Base-by-base conservation (phyloP, 495 filamentous ascomycete genomes). In the Aspergillus nidulans region DNA sequence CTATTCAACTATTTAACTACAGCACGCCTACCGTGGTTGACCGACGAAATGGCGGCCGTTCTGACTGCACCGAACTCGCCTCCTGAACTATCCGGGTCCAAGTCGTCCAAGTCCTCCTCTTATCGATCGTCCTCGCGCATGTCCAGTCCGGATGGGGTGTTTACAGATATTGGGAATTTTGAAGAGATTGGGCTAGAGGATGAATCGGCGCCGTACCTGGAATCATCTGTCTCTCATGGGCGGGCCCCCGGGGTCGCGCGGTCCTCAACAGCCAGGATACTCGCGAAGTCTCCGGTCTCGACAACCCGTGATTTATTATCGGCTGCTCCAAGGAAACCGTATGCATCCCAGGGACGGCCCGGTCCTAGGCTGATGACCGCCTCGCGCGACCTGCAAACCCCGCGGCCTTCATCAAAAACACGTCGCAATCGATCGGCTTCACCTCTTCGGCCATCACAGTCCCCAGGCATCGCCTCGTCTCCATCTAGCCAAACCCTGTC, bases 181-280 rank as follows among this genome's bases (percentile, higher is more conserved):
- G 94, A 98, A 68, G 94, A 97, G 47, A 95, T 97, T 59, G 89
- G 87, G 9, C 81, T 98, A 7, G 82, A 88, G 43, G 91, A 96
- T 63, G 82, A 90, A 49, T 49, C 69, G 10, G 63, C 70, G 9
- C 18, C 63, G 5, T 69, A 70, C 28, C 54, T 62, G 50, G 62
- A 73, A 9, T 52, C 55, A n/a, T 51, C 59, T 12, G 55, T 60
- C 39, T 62, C 68, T 3, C 70, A 69, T 59, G 64, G 57, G 39
- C 70, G 71, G 38, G 20, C 60, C 15, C 32, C 59, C 28, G 59
- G 60, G 36, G 52, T 68, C n/a, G 48, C 65, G 19, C 70, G 69
- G 52, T 65, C 72, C 32, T 67, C 68, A n/a, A 58, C 67, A 12
- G 59, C 69, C 28, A 58, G 69, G 49, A 38, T 74, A 47, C 63